A percentile compares a stretch with the other conserved stretches of the same genome.
Conservation (phyloP, 2,329 filamentous ascomycete genomes). For the Arthrobotrys iridis region DNA sequence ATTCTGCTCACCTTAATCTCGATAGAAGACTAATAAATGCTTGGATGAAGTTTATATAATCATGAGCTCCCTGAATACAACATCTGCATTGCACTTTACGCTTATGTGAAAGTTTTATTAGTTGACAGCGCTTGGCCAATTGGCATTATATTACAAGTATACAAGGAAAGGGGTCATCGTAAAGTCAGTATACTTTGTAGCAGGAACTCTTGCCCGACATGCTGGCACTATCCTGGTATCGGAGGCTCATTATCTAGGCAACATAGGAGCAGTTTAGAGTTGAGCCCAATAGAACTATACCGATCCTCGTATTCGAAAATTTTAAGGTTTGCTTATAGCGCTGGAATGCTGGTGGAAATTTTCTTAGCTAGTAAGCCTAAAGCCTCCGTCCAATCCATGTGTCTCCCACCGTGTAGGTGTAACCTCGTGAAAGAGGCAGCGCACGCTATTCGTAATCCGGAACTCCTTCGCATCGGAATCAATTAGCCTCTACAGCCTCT, state of each 20-base stretch:
- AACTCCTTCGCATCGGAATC: background rate
- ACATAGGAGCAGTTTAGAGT: background rate
- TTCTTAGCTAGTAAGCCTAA: conserved; percentile 4
- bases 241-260: background rate
- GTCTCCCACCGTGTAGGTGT: background rate
- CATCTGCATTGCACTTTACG: background rate
- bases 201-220: background rate
- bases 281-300: background rate
- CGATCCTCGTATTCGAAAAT: background rate
- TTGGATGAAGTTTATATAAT: background rate
- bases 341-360: background rate
- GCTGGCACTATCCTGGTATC: background rate
- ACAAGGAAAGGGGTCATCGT: background rate
- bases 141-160: background rate
- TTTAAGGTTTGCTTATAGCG: background rate
- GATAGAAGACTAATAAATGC: too few relatives aligned
- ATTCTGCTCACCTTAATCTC: background rate
- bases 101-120: background rate
- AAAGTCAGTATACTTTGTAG: background rate
- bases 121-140: background rate
- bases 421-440: background rate
- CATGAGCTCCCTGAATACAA: background rate
- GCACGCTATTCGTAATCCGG: background rate
- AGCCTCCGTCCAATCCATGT: background rate
- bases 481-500: background rate